Percentiles rank a stretch among this genome's conserved stretches.
phyloP scores from a whole-genome alignment of 108 stramenopile genomes.

The Pseudonitzschia pungens region DNA sequence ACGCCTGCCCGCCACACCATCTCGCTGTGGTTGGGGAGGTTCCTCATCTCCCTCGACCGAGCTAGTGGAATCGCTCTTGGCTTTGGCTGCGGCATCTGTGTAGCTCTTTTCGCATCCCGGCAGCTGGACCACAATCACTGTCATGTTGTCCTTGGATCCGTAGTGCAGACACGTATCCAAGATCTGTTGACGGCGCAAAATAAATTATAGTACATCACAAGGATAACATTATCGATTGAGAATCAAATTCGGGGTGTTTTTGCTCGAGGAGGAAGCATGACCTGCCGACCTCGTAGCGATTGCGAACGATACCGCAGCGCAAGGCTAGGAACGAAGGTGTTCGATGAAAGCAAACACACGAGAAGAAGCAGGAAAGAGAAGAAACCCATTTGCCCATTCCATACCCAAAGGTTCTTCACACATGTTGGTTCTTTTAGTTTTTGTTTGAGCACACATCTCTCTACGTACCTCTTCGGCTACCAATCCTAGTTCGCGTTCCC shows the following conservation, averaged over 20 bases:
- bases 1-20: conserved; percentile 4
- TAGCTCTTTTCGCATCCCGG: conserved; percentile 32
- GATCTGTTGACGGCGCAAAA: conserved; percentile 20
- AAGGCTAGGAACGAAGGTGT: too few relatives aligned
- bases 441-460: conserved; percentile 22
- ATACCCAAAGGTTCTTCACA: too few relatives aligned
- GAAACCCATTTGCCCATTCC: too few relatives aligned
- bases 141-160: conserved; percentile 91
- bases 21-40: not conserved
- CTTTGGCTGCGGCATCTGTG: not conserved
- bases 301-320: too few relatives aligned
- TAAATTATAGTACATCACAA: too few relatives aligned
- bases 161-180: conserved; percentile 70
- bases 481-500: conserved; percentile 72
- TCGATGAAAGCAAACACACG: too few relatives aligned
- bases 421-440: too few relatives aligned
- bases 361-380: too few relatives aligned
- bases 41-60: not conserved
- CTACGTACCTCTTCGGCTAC: conserved; percentile 82
- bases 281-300: not conserved
- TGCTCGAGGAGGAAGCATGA: not conserved
- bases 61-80: not conserved
- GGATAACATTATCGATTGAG: too few relatives aligned
- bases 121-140: conserved; percentile 70
- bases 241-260: too few relatives aligned